Evolutionary conservation across 352 stramenopile species (phyloP), one percentile per base, ranked within the genome.

Genomic region (Phytophthora fragariaefolia): DNA sequence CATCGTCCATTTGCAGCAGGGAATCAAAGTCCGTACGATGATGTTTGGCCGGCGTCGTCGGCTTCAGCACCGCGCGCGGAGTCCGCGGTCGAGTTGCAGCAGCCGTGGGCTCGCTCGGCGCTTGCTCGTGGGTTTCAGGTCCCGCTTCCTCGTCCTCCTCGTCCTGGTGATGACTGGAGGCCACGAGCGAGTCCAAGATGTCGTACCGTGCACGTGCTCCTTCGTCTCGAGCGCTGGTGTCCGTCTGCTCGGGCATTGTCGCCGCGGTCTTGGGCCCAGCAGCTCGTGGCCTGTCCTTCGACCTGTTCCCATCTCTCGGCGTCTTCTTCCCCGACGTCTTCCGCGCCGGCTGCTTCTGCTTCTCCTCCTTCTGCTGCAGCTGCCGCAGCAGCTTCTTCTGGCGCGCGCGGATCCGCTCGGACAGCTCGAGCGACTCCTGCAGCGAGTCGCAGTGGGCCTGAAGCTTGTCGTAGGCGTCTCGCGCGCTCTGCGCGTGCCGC

Each of bases 361-460:
- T 43, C 4, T 13, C 10, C 43, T 48, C 12, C 22, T n/a, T 34
- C 3, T 28, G 32, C 48, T 92, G 84, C 1, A 91, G 66, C 46
- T 95, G 80, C 22, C 91, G 80, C 4, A 96, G 56, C 17, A 94
- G 52, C 51, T 87, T 90, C 72, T 96, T 96, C 56, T 96, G 86
- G 0, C 83, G 66, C 7, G 85, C 53, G 36, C 88, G 75, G 61
- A 95, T 94, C 32, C 80, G 89, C 56, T 96, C 86, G 0, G 86
- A 95, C 32, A 96, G 68, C 15, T 94, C 82, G 6, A 96, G 68
- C 7, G 85, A 93, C 40, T 96, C 74, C 47, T 94, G 84, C 23
- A 96, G 66, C 23, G 82, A 90, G 23, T 85, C 80, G 30, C 86
- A 96, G 40, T 93, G 88, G 2, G 58, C 62, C 46, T 92, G 88